A percentile compares a stretch with the other conserved stretches of the same genome.
phyloP scores from a whole-genome alignment of 805 yeast species.

The Pichia membranifaciens region DNA sequence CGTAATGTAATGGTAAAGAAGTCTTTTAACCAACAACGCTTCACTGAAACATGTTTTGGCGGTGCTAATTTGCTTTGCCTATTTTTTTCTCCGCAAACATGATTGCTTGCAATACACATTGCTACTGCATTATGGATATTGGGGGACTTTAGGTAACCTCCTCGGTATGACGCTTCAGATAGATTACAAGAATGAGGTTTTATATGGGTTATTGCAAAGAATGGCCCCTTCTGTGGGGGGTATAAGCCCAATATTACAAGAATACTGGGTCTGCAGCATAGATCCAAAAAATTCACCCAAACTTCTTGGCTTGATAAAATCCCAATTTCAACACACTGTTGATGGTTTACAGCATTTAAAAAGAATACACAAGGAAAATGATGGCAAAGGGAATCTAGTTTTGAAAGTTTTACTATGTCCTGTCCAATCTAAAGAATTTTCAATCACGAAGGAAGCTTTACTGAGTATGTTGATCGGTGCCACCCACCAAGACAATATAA shows the following conservation, averaged over 20 bases:
- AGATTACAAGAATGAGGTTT: constrained; percentile 37
- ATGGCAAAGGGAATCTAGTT: constrained; percentile 11
- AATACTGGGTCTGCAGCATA: constrained; percentile 42
- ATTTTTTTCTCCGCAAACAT: no score
- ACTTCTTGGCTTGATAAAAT: constrained; percentile 23
- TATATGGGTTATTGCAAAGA: constrained; percentile 37
- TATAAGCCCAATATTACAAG: constrained; percentile 26
- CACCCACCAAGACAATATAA: not conserved
- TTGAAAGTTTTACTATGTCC: constrained; percentile 44
- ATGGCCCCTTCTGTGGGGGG: constrained; percentile 28
- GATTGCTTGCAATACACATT: no score
- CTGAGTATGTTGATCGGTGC: constrained; percentile 4
- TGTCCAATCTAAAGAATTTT: constrained; percentile 27
- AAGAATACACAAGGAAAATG: constrained; percentile 36
- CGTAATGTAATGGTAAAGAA: no score
- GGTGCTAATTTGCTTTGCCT: no score
- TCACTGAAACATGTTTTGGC: no score
- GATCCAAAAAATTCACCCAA: constrained; percentile 31
- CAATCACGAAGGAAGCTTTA: constrained; percentile 14
- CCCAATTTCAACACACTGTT: constrained; percentile 23
- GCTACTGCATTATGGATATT: no score
- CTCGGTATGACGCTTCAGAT: constrained; percentile 21
- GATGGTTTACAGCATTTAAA: constrained; percentile 42
- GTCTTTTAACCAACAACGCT: no score
- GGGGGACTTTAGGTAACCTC: not conserved